Evolutionary conservation across 352 stramenopile genomes (phyloP).

Genomic region (Phytophthora pinifolia): DNA sequence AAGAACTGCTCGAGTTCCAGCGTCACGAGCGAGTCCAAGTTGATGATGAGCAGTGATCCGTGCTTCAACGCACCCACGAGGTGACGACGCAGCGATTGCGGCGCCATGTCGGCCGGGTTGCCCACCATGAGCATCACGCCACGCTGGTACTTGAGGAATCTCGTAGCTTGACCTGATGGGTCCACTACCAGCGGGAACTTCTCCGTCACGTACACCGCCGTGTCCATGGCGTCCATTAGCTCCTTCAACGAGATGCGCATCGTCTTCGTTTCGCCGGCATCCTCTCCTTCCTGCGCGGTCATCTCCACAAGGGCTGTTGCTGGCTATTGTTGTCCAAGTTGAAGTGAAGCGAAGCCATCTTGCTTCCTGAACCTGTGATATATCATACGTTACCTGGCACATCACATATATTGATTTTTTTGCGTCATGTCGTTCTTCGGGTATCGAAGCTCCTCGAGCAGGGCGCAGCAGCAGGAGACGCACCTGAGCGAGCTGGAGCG

Average conservation of each 20-base stretch:
- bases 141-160: conserved; percentile 91
- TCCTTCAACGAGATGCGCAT: conserved; percentile 73
- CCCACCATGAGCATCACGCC: conserved; percentile 78
- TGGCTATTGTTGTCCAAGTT: conserved; percentile 10
- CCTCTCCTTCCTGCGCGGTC: conserved; percentile 5
- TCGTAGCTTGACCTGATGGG: conserved; percentile 65
- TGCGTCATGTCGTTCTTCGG: conserved; percentile 66
- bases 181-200: conserved; percentile 89
- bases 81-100: conserved; percentile 62
- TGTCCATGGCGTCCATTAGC: conserved; percentile 85
- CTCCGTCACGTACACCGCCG: conserved; percentile 84
- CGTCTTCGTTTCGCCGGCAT: neutral
- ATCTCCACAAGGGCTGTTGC: conserved; percentile 17
- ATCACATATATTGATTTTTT: conserved; percentile 12
- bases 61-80: conserved; percentile 76
- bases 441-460: conserved; percentile 56
- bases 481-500: conserved; percentile 82
- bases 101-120: conserved; percentile 70
- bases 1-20: conserved; percentile 87
- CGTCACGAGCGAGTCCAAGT: conserved; percentile 66
- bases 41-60: conserved; percentile 72
- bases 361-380: conserved; percentile 1
- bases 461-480: conserved; percentile 57
- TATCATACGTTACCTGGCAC: neutral
- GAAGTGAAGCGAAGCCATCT: conserved; percentile 17